Percentiles rank a stretch among this genome's conserved stretches.
phyloP scores from a whole-genome alignment of 805 yeast species.

The Candida sakaeoensis region DNA sequence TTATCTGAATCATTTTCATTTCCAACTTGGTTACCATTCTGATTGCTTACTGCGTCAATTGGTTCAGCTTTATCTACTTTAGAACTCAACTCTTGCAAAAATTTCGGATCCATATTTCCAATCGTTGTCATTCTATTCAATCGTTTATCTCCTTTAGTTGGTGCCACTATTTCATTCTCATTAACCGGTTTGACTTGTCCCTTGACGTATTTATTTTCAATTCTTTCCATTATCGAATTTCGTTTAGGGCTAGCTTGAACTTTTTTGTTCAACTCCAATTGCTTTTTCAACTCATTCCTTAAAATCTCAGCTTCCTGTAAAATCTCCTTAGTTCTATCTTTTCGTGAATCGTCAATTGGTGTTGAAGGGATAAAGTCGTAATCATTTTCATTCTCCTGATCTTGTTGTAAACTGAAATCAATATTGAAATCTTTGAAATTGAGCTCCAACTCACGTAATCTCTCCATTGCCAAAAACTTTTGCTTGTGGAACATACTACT shows the following conservation, averaged over 20 bases:
- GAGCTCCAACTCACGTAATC: constrained; percentile 66
- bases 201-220: constrained; percentile 44
- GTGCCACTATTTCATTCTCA: constrained; percentile 7
- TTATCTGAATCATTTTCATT: constrained; percentile 2
- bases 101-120: constrained; percentile 44
- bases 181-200: constrained; percentile 35
- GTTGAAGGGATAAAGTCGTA: constrained; percentile 10
- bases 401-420: constrained; percentile 37
- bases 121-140: constrained; percentile 30
- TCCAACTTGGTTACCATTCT: too few relatives aligned
- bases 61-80: constrained; percentile 45
- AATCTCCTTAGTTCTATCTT: constrained; percentile 37
- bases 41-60: constrained; percentile 24
- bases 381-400: constrained; percentile 10
- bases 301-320: constrained; percentile 40
- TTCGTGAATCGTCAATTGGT: constrained; percentile 32
- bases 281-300: constrained; percentile 37
- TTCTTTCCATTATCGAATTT: constrained; percentile 19
- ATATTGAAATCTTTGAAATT: constrained; percentile 64
- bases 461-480: constrained; percentile 63
- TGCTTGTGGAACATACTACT: constrained; percentile 57
- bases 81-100: constrained; percentile 49
- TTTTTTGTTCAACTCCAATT: constrained; percentile 23
- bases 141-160: constrained; percentile 22
- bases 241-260: constrained; percentile 12